A percentile compares a stretch with the other conserved stretches of the same genome.
These are phyloP conservation scores for Tetraselmis striata DNA, from an alignment of 139 green algal genomes.

Conservation along the genomic window DNA sequence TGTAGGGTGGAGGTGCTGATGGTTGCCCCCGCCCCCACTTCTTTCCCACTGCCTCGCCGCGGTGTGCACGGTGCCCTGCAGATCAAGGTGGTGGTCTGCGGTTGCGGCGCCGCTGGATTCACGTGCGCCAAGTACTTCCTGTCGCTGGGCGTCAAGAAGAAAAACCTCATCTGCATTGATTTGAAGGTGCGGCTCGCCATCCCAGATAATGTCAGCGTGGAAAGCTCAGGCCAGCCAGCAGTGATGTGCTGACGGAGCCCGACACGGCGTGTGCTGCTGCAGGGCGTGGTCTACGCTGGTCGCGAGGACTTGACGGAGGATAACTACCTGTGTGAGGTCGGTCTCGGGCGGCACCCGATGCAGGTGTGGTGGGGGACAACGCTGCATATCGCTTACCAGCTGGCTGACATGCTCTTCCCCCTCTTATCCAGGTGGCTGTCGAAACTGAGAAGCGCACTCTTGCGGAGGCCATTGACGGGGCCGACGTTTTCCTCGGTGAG, in stretches of 20 bases:
- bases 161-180: conserved; percentile 31
- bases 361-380: no score
- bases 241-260: background rate
- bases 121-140: conserved; percentile 33
- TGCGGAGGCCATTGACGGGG: conserved; percentile 19
- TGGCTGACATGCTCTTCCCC: no score
- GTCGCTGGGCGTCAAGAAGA: conserved; percentile 20
- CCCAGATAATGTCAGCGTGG: no score
- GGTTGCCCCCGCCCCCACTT: no score
- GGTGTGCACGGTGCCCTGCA: no score
- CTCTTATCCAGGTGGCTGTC: conserved; percentile 14
- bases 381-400: no score
- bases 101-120: conserved; percentile 33
- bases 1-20: no score
- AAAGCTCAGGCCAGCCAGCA: no score
- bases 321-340: conserved; percentile 22
- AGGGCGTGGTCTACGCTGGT: conserved; percentile 31
- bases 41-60: no score
- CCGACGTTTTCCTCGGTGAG: conserved; percentile 32
- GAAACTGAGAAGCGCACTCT: conserved; percentile 27
- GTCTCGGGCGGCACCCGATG: no score
- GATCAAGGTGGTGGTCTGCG: conserved; percentile 23
- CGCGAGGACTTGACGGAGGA: conserved; percentile 28
- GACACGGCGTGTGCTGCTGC: background rate
- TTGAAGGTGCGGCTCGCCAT: conserved; percentile 18